Evolutionary conservation across 2,329 filamentous ascomycete species (phyloP).

Genomic region (Phoma sp.): DNA sequence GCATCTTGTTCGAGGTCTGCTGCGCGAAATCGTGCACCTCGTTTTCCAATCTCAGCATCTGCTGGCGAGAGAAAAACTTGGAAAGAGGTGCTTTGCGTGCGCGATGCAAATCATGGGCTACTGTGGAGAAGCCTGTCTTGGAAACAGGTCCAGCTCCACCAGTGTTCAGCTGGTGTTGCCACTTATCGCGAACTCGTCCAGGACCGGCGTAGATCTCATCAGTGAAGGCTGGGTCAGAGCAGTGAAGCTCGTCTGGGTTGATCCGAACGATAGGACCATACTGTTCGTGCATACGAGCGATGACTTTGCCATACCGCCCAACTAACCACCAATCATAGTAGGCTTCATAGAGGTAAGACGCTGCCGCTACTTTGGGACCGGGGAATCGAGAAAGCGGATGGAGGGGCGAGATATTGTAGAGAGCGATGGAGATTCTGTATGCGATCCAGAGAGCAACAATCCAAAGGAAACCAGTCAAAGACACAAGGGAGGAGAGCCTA

Average conservation of each 20-base stretch:
- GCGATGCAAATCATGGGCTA: constrained; percentile 43
- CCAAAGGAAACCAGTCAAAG: constrained; percentile 21
- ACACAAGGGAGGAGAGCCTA: constrained; percentile 17
- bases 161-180: constrained; percentile 34
- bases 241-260: constrained; percentile 43
- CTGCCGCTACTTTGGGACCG: constrained; percentile 39
- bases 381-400: constrained; percentile 35
- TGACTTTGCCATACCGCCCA: constrained; percentile 44
- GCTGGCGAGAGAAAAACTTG: constrained; percentile 46
- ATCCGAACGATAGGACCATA: constrained; percentile 44
- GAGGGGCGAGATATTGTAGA: constrained; percentile 35
- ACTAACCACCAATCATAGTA: constrained; percentile 37
- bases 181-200: constrained; percentile 29
- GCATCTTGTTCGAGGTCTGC: constrained; percentile 26
- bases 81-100: constrained; percentile 39
- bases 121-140: constrained; percentile 35
- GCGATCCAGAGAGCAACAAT: constrained; percentile 26
- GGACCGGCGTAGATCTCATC: constrained; percentile 43
- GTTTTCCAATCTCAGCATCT: constrained; percentile 35
- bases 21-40: constrained; percentile 29
- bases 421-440: constrained; percentile 24
- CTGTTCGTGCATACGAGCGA: constrained; percentile 43
- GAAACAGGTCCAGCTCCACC: constrained; percentile 34
- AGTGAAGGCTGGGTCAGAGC: constrained; percentile 40
- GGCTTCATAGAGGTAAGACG: constrained; percentile 36